Conservation (phyloP, 768 basidiomycete genomes). For the Trametes cinnabarina region DNA sequence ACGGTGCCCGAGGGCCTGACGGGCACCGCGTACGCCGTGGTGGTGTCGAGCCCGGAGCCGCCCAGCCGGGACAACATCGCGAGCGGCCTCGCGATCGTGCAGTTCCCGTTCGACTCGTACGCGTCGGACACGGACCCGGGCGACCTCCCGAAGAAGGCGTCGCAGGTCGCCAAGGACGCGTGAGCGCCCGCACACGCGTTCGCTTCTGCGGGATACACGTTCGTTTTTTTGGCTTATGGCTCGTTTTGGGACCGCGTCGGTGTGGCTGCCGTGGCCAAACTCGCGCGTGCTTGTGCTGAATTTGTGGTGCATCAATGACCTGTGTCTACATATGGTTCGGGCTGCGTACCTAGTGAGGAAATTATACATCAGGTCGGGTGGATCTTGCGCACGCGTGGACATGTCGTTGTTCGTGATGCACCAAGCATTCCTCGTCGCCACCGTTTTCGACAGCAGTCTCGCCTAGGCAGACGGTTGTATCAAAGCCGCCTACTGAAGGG, state of each 20-base stretch:
- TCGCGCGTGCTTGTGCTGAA: too few species aligned
- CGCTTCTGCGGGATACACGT: neutral
- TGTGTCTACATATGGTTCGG: too few species aligned
- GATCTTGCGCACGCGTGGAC: too few species aligned
- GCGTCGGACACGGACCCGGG: neutral
- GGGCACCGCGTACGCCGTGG: slow-evolving; percentile 16
- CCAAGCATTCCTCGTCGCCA: too few species aligned
- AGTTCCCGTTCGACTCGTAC: slow-evolving; percentile 18
- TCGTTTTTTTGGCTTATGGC: neutral
- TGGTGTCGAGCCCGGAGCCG: slow-evolving; percentile 42
- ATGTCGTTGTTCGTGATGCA: too few species aligned
- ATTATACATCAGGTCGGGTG: too few species aligned
- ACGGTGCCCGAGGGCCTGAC: slow-evolving; percentile 36
- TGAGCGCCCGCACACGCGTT: neutral
- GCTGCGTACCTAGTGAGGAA: too few species aligned
- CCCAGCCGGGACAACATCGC: slow-evolving; percentile 42
- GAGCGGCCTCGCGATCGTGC: slow-evolving; percentile 51
- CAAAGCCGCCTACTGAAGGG: too few species aligned
- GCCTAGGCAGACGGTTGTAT: too few species aligned
- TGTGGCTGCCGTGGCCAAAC: too few species aligned
- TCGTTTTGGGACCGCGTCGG: neutral
- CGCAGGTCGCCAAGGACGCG: neutral
- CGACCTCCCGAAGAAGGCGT: neutral
- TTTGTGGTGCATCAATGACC: too few species aligned
- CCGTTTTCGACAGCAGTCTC: too few species aligned